These are phyloP conservation scores for Penicillium sp. DNA, from an alignment of 2,329 filamentous ascomycete genomes.

Conservation along the genomic window DNA sequence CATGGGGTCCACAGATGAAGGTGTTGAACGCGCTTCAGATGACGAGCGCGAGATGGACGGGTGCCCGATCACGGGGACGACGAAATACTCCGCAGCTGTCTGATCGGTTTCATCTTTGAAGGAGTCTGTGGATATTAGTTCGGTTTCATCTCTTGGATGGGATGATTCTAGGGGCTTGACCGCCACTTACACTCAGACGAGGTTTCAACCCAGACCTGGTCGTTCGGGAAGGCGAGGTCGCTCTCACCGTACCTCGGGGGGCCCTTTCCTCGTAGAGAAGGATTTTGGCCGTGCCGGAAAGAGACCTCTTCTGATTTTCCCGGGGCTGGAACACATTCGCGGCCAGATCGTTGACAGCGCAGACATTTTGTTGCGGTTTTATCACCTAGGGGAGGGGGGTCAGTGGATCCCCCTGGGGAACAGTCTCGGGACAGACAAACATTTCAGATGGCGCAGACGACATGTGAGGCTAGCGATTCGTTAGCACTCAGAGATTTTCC, in stretches of 20 bases:
- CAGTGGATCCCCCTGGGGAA: not conserved
- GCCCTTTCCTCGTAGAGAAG: constrained; percentile 34
- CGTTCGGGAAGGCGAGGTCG: constrained; percentile 33
- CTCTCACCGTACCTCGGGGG: constrained; percentile 38
- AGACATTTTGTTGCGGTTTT: constrained; percentile 36
- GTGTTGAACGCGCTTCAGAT: constrained; percentile 26
- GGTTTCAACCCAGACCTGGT: constrained; percentile 35
- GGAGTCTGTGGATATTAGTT: constrained; percentile 20
- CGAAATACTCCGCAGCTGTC: constrained; percentile 36
- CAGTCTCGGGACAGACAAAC: constrained; percentile 16
- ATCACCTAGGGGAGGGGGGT: constrained; percentile 28
- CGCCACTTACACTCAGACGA: constrained; percentile 29
- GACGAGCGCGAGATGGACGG: constrained; percentile 20
- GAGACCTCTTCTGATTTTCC: constrained; percentile 36
- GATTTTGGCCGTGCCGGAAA: constrained; percentile 40
- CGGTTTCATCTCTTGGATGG: not conserved
- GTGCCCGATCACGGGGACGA: constrained; percentile 23
- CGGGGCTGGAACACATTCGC: constrained; percentile 36
- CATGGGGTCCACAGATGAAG: constrained; percentile 27
- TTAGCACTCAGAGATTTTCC: not conserved
- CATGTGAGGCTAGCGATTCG: constrained; percentile 32
- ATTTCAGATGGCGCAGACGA: constrained; percentile 42
- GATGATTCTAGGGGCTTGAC: not conserved
- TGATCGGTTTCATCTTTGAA: constrained; percentile 40
- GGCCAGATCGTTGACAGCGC: constrained; percentile 37